phyloP scores from a whole-genome alignment of 495 filamentous ascomycete species.

The Trichocladium uniseriatum region DNA sequence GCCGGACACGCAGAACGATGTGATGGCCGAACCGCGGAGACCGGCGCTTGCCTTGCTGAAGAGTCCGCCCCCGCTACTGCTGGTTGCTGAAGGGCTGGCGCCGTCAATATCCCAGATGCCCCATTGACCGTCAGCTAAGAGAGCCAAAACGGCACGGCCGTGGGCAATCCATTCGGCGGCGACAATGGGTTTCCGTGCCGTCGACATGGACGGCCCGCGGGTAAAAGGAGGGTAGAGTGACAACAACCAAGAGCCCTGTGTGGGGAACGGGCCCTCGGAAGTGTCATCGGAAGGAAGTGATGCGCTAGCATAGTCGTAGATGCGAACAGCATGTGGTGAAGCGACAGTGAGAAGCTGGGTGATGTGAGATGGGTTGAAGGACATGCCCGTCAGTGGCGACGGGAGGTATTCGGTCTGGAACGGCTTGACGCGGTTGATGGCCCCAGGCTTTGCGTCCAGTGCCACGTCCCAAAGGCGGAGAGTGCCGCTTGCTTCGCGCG shows the following conservation, averaged over 20 bases:
- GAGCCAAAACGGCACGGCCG: constrained; percentile 63
- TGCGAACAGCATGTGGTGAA: constrained; percentile 56
- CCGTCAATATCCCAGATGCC: constrained; percentile 85
- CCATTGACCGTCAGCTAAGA: constrained; percentile 84
- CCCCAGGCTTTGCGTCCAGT: constrained; percentile 30
- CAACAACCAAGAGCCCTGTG: constrained; percentile 55
- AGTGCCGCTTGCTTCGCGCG: constrained; percentile 55
- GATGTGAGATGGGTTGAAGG: constrained; percentile 60
- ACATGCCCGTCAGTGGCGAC: constrained; percentile 53
- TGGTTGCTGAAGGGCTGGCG: constrained; percentile 32
- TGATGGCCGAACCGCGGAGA: constrained; percentile 55
- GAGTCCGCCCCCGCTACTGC: constrained; percentile 36
- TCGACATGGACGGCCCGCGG: constrained; percentile 31
- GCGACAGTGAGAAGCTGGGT: constrained; percentile 61
- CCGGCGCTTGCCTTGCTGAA: constrained; percentile 49
- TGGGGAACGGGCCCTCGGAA: constrained; percentile 40
- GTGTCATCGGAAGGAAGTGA: constrained; percentile 38
- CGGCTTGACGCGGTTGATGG: constrained; percentile 40
- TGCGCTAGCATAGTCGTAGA: constrained; percentile 45
- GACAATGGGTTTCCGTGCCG: constrained; percentile 63
- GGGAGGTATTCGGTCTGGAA: constrained; percentile 57
- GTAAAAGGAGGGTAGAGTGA: constrained; percentile 62
- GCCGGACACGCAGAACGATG: constrained; percentile 59
- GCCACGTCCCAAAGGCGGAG: constrained; percentile 40
- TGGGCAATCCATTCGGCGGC: constrained; percentile 76